Evolutionary conservation across 352 stramenopile species (phyloP).

Genomic region (Pythium vanterpoolii): DNA sequence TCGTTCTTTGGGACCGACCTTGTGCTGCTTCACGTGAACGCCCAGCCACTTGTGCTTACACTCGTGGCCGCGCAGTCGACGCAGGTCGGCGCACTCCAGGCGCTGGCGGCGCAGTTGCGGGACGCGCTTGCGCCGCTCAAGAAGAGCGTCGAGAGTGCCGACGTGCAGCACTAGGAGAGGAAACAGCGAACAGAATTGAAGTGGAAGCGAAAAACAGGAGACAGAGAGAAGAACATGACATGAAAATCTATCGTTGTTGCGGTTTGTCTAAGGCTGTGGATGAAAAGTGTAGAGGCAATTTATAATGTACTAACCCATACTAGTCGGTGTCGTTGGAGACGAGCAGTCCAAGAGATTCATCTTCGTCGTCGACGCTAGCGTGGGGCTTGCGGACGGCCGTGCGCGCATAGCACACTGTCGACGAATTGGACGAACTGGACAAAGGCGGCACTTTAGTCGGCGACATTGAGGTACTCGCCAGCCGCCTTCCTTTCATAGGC

Average conservation of each 20-base stretch:
- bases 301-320: not conserved
- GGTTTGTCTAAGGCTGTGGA: not conserved
- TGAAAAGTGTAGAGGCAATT: not conserved
- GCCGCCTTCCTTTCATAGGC: not conserved
- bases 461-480: not conserved
- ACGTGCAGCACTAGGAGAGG: constrained; percentile 38
- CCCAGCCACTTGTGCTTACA: constrained; percentile 72
- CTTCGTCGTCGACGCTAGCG: constrained; percentile 20
- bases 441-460: not conserved
- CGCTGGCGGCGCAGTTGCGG: constrained; percentile 52
- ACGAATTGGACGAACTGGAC: not conserved
- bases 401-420: not conserved
- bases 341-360: constrained; percentile 8
- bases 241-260: not conserved
- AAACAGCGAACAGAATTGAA: not conserved
- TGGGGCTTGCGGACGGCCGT: constrained; percentile 20
- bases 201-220: not conserved
- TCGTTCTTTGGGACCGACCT: constrained; percentile 68
- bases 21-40: constrained; percentile 77
- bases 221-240: not conserved
- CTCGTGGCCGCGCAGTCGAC: constrained; percentile 63
- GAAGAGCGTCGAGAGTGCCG: constrained; percentile 65
- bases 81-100: constrained; percentile 55
- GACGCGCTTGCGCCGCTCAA: constrained; percentile 65
- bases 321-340: not conserved